These are phyloP conservation scores for Paramecium octaurelia DNA, from an alignment of 73 alveolate species.

Conservation along the genomic window DNA sequence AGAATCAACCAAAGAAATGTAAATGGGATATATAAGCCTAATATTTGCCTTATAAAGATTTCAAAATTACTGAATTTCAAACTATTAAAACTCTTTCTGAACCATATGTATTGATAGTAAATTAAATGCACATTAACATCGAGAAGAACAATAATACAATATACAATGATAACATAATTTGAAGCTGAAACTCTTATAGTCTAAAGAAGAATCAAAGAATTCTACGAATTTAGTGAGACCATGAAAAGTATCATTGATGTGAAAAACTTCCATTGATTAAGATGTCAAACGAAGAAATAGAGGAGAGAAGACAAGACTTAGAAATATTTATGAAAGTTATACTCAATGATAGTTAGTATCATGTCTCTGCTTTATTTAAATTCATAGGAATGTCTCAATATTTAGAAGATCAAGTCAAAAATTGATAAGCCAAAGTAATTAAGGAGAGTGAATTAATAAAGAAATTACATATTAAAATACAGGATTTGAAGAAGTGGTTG, in stretches of 20 bases:
- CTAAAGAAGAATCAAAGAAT: background rate
- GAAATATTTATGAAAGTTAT: background rate
- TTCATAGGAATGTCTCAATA: background rate
- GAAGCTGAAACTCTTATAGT: background rate
- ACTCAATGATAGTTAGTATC: constrained; percentile 4
- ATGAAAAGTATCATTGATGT: background rate
- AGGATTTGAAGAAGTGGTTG: background rate
- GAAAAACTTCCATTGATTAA: background rate
- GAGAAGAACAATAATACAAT: too few species aligned
- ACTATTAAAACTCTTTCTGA: background rate
- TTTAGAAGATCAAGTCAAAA: background rate
- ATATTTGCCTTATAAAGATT: background rate
- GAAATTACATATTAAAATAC: background rate
- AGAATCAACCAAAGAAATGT: background rate
- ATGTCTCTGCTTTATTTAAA: background rate
- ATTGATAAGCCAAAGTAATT: too few species aligned
- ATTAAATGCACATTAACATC: too few species aligned
- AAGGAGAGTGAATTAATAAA: background rate
- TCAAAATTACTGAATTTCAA: background rate
- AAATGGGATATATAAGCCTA: background rate
- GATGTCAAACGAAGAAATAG: background rate
- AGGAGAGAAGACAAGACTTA: background rate
- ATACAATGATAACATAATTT: background rate
- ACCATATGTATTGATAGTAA: too few species aligned
- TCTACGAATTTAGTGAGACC: background rate